Percentiles rank a stretch among this genome's conserved stretches.
Evolutionary conservation across 768 basidiomycete species (phyloP).

Genomic region (Peribolospora baueri): DNA sequence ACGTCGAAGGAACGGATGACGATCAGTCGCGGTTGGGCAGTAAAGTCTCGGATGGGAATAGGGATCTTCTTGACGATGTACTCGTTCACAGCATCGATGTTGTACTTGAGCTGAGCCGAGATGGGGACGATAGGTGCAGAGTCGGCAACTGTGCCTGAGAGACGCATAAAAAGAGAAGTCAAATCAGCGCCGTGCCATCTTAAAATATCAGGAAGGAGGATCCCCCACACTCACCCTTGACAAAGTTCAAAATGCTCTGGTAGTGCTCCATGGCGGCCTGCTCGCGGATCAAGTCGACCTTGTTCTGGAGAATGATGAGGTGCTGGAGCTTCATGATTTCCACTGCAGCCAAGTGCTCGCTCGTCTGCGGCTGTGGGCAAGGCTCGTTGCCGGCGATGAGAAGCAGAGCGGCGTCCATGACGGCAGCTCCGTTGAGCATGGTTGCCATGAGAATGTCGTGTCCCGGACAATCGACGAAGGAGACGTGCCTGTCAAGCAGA

Average conservation of each 20-base stretch:
- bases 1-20: slow-evolving; percentile 99
- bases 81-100: slow-evolving; percentile 97
- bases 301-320: slow-evolving; percentile 95
- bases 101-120: slow-evolving; percentile 94
- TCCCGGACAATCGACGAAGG: slow-evolving; percentile 67
- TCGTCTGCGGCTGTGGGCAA: slow-evolving; percentile 95
- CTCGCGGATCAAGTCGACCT: slow-evolving; percentile 94
- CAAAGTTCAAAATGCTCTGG: slow-evolving; percentile 83
- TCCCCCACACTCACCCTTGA: slow-evolving; percentile 40
- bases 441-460: slow-evolving; percentile 99
- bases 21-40: slow-evolving; percentile 71
- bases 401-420: slow-evolving; percentile 95
- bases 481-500: slow-evolving; percentile 40
- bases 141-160: slow-evolving; percentile 77
- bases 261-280: slow-evolving; percentile 81
- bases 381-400: slow-evolving; percentile 95
- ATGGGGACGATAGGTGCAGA: slow-evolving; percentile 95
- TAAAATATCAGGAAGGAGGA: background rate
- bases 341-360: slow-evolving; percentile 91
- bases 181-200: no score
- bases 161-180: background rate
- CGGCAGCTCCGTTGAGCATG: slow-evolving; percentile 98
- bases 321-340: slow-evolving; percentile 98
- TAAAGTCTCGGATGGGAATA: slow-evolving; percentile 79
- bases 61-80: slow-evolving; percentile 95